Conservation (phyloP, 2,329 filamentous ascomycete genomes). For the Hypomyces perniciosus region DNA sequence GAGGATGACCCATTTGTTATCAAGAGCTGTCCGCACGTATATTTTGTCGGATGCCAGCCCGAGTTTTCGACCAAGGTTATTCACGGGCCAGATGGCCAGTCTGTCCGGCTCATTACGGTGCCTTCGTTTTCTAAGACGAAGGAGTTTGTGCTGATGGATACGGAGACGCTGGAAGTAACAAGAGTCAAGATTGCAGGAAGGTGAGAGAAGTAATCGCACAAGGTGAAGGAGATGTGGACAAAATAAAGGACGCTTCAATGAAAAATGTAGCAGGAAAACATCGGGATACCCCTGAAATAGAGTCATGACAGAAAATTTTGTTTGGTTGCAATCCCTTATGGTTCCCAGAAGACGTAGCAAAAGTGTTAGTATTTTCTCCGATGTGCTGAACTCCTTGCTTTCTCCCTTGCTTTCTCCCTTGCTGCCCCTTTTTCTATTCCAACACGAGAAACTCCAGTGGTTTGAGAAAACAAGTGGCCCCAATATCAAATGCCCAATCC, state of each 20-base stretch:
- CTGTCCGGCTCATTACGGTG: slow-evolving; percentile 72
- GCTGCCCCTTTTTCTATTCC: too few relatives aligned
- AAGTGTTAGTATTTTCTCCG: too few relatives aligned
- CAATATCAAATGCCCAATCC: background rate
- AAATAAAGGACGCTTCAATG: background rate
- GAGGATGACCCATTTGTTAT: slow-evolving; percentile 88
- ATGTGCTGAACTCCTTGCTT: too few relatives aligned
- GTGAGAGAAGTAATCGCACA: background rate
- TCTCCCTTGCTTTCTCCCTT: too few relatives aligned
- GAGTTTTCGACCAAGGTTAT: slow-evolving; percentile 68
- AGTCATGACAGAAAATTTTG: background rate
- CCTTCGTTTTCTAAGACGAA: slow-evolving; percentile 75
- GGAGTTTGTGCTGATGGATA: slow-evolving; percentile 76
- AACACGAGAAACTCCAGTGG: too few relatives aligned
- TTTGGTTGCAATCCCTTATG: too few relatives aligned
- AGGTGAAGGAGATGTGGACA: background rate
- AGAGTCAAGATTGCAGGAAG: slow-evolving; percentile 49
- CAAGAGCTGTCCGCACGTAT: slow-evolving; percentile 79
- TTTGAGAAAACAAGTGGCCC: too few relatives aligned
- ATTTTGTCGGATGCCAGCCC: slow-evolving; percentile 82
- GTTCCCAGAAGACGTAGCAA: too few relatives aligned
- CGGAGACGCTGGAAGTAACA: slow-evolving; percentile 76
- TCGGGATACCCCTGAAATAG: background rate
- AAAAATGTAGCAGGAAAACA: background rate
- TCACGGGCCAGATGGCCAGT: slow-evolving; percentile 59